Base-by-base conservation (phyloP, 176 grass and related monocot species). In the Zoysia pacifica region DNA sequence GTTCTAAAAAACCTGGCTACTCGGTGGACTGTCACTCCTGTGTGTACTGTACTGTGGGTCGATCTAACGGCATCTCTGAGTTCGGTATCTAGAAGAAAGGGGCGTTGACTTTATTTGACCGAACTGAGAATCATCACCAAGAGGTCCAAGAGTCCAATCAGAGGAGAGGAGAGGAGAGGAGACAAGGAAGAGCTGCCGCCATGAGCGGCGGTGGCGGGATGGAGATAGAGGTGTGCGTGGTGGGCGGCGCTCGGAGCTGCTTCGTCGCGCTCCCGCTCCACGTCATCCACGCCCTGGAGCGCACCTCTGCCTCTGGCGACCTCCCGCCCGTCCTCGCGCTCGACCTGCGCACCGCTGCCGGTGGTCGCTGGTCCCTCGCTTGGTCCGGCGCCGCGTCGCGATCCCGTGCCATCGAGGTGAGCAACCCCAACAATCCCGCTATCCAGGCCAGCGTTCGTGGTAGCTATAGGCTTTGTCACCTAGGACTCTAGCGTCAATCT, bases 241-340 rank as follows among this genome's bases (percentile, higher is more conserved):
- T 93, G 44, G 86, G 85, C 28, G 92, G 88, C 63, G 82, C 87
- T 42, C 80, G 90, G 67, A 93, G 92, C 78, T 98, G 96, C 92
- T 98, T 94, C 84, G 92, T 84, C 60, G 89, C 96, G 58, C 86
- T 98, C 54, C 96, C 96, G 48, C 92, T 98, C 40, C 79, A 82
- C 83, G 74, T 98, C 79, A 89, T 98, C 75, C 84, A 89, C 38
- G 84, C 88, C n/a, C 84, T 94, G 37, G 86, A 94, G 67, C 84
- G 84, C 40, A 91, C 89, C 65, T 67, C 87, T 14, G 93, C 81
- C 42, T 70, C 76, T 39, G 55, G 63, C 78, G 73, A 77, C 66
- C 89, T 98, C 67, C 96, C 92, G 54, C 86, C 96, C 11, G 78
- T 98, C 41, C 92, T 98, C 58, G 90, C 90, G 11, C 86, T 98